Evolutionary conservation across 2,329 filamentous ascomycete species (phyloP), one percentile per base, ranked within the genome.

Genomic region (Didymella keratinophila): DNA sequence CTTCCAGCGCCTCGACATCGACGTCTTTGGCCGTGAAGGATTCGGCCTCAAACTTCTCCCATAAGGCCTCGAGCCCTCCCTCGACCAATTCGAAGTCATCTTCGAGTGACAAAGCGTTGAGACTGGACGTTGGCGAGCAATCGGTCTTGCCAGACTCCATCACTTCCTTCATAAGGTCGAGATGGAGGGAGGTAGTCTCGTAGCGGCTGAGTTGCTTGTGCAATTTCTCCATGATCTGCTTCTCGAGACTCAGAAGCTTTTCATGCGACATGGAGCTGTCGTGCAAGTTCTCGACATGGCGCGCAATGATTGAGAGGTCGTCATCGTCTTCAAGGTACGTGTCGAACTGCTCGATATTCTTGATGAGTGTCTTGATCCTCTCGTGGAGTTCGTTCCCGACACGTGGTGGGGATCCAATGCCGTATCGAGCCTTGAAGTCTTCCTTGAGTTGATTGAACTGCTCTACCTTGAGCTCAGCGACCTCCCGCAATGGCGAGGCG

Each of bases 131-230:
- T 14, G 60, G 32, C 11, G 52, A 47, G 9, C 64, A 66, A 16
- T 7, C 8, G 5, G 75, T 67, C 1, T 78, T 71, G 11, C 74
- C 69, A 1, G 76, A 73, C 2, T 59, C n/a, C 36, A 71, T 63
- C 11, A 56, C 62, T 44, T 74, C 63, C 34, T 54, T 66, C 48
- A 87, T 72, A 80, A 88, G 71, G 37, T 80, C 71, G 18, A 83
- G 82, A 67, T 87, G 87, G 30, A 88, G 78, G 7, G 79, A 77
- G 0, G 85, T 85, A 66, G 86, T 84, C 18, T 84, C 78, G 63
- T 86, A 82, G 57, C 83, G 85, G 47, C 81, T 77, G n/a, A 79
- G 79, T 62, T 85, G 78, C n/a, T 81, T 76, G 14, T 78, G 69
- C 5, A 88, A 63, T 32, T 81, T 79, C 25, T 78, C 70, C 32